Evolutionary conservation across 306 rosid species (phyloP).

Genomic region (Lathyrus tuberosus): DNA sequence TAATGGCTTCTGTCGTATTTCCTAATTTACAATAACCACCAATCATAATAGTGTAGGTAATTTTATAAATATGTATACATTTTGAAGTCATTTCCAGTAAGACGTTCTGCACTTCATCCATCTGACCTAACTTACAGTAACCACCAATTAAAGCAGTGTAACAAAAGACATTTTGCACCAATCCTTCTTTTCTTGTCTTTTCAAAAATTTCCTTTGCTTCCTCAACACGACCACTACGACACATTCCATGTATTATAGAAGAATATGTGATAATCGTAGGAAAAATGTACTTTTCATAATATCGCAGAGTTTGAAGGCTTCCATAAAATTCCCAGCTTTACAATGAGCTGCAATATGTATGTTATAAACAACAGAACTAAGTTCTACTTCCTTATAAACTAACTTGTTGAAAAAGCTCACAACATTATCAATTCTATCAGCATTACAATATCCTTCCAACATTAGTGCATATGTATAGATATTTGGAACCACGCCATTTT

Average conservation of each 20-base stretch:
- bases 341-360: constrained; percentile 59
- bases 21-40: constrained; percentile 73
- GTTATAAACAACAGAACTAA: constrained; percentile 65
- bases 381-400: constrained; percentile 56
- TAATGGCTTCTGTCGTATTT: constrained; percentile 59
- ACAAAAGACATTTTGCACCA: constrained; percentile 62
- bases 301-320: constrained; percentile 60
- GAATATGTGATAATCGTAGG: constrained; percentile 62
- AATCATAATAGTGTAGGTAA: constrained; percentile 75
- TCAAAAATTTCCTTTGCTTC: constrained; percentile 58
- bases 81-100: constrained; percentile 56
- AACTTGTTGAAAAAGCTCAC: constrained; percentile 53
- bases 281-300: constrained; percentile 60
- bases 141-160: constrained; percentile 77
- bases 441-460: constrained; percentile 65
- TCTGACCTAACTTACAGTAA: constrained; percentile 71
- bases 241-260: constrained; percentile 76
- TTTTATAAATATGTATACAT: constrained; percentile 55
- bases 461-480: constrained; percentile 67
- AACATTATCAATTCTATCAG: constrained; percentile 60
- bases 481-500: constrained; percentile 57
- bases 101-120: constrained; percentile 52
- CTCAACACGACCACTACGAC: constrained; percentile 58
- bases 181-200: constrained; percentile 63
- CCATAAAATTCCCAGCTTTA: constrained; percentile 49